phyloP scores from a whole-genome alignment of 106 monocot genomes.

The Ottelia alismoides region DNA sequence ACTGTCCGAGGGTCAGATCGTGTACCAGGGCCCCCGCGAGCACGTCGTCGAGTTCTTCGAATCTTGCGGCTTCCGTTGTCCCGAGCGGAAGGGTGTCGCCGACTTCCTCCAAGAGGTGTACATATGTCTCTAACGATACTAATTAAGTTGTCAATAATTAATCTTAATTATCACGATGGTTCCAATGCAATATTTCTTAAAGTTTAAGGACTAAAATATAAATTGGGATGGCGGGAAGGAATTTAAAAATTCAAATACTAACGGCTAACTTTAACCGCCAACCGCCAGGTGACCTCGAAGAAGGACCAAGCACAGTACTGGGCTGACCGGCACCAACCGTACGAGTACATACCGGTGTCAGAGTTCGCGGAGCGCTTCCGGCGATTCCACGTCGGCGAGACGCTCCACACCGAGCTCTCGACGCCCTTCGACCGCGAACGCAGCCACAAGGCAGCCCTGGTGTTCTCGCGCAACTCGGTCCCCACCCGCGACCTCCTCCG shows the following conservation, averaged over 20 bases:
- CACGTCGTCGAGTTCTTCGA: constrained; percentile 62
- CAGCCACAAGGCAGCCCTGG: constrained; percentile 51
- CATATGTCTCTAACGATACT: too few species aligned
- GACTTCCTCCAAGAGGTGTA: constrained; percentile 89
- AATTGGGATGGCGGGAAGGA: too few species aligned
- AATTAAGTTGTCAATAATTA: too few species aligned
- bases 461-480: constrained; percentile 37
- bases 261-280: too few species aligned
- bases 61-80: constrained; percentile 57
- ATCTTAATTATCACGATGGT: too few species aligned
- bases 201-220: too few species aligned
- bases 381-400: constrained; percentile 48
- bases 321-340: constrained; percentile 41
- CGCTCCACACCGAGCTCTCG: constrained; percentile 43
- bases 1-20: constrained; percentile 77
- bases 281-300: constrained; percentile 69
- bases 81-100: constrained; percentile 70
- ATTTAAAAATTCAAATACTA: too few species aligned
- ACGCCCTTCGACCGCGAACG: constrained; percentile 39
- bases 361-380: constrained; percentile 46
- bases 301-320: constrained; percentile 85
- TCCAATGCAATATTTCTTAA: too few species aligned
- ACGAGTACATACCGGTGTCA: constrained; percentile 44
- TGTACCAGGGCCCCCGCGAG: constrained; percentile 78
- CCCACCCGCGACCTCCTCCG: constrained; percentile 41